These are phyloP conservation scores for Helotiales sp. DNA, from an alignment of 2,329 filamentous ascomycete genomes.

Conservation along the genomic window DNA sequence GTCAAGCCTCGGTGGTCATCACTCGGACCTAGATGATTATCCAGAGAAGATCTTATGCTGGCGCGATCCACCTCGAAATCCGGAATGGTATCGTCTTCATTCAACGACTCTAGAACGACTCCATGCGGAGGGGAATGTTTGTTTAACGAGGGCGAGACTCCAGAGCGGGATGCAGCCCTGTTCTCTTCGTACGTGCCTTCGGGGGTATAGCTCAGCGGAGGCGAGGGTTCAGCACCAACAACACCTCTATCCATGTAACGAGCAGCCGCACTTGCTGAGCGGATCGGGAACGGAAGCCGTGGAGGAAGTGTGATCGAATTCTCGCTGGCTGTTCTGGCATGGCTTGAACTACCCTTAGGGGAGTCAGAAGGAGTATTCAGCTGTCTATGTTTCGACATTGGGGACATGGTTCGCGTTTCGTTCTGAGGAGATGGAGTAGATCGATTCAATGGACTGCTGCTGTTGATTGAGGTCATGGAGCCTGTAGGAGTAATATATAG, in stretches of 20 bases:
- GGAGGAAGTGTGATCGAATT: constrained; percentile 50
- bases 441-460: constrained; percentile 38
- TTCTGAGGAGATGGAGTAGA: constrained; percentile 31
- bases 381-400: constrained; percentile 29
- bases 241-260: constrained; percentile 42
- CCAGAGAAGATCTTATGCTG: constrained; percentile 26
- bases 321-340: constrained; percentile 63
- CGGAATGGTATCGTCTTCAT: constrained; percentile 48
- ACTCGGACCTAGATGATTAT: constrained; percentile 23
- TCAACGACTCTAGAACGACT: constrained; percentile 50
- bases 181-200: constrained; percentile 15
- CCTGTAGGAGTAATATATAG: constrained; percentile 53
- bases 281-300: constrained; percentile 46
- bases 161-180: constrained; percentile 5
- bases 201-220: constrained; percentile 13
- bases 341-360: constrained; percentile 43
- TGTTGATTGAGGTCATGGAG: constrained; percentile 46
- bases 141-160: constrained; percentile 20
- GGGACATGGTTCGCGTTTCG: constrained; percentile 20
- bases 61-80: constrained; percentile 24
- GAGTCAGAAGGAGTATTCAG: constrained; percentile 22
- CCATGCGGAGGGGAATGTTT: constrained; percentile 25
- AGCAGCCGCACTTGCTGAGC: constrained; percentile 65
- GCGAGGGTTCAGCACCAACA: constrained; percentile 18
- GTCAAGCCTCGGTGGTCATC: constrained; percentile 27